Evolutionary conservation across 345 rosid species (phyloP).

Genomic region (Eucalyptus lansdowneana): DNA sequence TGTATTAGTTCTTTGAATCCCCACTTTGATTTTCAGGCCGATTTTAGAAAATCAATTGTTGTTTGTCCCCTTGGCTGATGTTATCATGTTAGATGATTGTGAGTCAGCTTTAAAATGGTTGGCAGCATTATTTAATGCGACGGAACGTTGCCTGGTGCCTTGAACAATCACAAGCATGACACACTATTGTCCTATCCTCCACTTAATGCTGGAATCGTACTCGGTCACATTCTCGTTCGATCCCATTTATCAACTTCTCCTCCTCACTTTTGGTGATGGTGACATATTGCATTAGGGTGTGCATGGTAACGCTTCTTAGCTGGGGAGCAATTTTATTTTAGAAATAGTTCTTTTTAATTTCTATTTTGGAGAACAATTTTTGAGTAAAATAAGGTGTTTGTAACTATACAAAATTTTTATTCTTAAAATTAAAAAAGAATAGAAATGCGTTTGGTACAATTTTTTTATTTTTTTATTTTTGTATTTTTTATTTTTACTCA

Average conservation of each 20-base stretch:
- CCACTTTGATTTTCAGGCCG: neutral
- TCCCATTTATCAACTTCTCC: neutral
- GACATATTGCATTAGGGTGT: neutral
- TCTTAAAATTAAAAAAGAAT: too few relatives aligned
- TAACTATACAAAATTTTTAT: too few relatives aligned
- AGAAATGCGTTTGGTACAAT: accelerated
- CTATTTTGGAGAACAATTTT: accelerated
- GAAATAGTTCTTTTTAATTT: accelerated
- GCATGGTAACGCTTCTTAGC: accelerated
- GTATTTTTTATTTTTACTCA: too few relatives aligned
- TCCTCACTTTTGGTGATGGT: neutral
- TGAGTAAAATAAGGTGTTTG: accelerated
- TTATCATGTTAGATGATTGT: neutral
- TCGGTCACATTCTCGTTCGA: neutral
- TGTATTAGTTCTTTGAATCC: neutral
- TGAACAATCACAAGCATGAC: neutral
- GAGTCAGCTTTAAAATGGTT: neutral
- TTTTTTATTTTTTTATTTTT: too few relatives aligned
- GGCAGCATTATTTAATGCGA: neutral
- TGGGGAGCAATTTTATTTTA: too few relatives aligned
- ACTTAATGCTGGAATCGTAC: neutral
- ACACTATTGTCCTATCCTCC: neutral
- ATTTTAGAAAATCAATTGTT: neutral
- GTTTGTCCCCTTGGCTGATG: neutral
- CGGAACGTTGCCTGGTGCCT: neutral